These are phyloP conservation scores for Cutaneotrichosporon cavernicola DNA, from an alignment of 1,284 basidiomycete genomes.

Conservation along the genomic window DNA sequence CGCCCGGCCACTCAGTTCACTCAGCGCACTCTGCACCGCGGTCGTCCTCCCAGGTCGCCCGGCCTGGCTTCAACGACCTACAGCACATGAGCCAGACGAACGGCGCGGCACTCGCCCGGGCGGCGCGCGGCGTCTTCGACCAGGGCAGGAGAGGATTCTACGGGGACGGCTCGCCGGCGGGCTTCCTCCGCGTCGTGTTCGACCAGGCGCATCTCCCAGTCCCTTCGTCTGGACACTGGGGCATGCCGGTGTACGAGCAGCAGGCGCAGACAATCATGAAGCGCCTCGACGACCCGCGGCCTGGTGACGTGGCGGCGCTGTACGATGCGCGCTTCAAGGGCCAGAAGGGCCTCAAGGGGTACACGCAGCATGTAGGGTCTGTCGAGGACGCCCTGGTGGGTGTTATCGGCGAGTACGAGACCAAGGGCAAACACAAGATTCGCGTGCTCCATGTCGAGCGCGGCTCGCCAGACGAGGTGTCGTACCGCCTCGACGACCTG, in stretches of 20 bases:
- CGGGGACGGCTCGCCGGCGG: constrained; percentile 76
- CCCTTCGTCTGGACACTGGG: constrained; percentile 55
- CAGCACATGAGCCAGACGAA: constrained; percentile 68
- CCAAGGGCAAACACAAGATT: constrained; percentile 75
- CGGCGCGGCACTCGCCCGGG: constrained; percentile 70
- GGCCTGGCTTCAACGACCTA: constrained; percentile 60
- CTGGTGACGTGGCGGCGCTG: constrained; percentile 77
- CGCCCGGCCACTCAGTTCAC: neutral
- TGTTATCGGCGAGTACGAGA: constrained; percentile 75
- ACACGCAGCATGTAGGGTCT: constrained; percentile 64
- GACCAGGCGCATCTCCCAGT: constrained; percentile 39
- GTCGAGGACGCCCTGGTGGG: constrained; percentile 66
- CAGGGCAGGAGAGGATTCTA: constrained; percentile 71
- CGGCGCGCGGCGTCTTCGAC: constrained; percentile 66
- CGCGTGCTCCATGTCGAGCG: constrained; percentile 67
- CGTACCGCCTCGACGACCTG: constrained; percentile 27
- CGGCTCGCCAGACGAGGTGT: constrained; percentile 33
- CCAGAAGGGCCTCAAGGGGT: constrained; percentile 71
- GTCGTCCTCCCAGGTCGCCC: neutral
- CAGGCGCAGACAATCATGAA: constrained; percentile 66
- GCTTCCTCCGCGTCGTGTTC: constrained; percentile 70
- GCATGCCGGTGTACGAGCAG: constrained; percentile 73
- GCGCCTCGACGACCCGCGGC: constrained; percentile 68
- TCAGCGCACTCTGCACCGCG: neutral
- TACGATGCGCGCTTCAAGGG: constrained; percentile 80